These are phyloP conservation scores for Kwoniella newhampshirensis DNA, from an alignment of 768 basidiomycete genomes.

Conservation along the genomic window DNA sequence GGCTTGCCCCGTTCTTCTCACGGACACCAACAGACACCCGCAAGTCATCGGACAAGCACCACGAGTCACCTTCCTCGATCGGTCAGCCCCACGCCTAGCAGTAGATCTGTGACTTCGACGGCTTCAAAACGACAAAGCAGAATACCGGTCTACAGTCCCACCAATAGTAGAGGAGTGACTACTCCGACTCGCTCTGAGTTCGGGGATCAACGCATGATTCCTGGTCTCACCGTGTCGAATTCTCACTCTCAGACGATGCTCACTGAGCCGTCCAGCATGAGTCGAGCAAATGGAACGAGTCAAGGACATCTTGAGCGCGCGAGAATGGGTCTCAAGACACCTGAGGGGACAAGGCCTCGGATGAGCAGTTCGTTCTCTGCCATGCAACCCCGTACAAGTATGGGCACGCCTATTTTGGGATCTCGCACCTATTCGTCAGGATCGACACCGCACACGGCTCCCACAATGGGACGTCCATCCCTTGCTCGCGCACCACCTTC, in stretches of 20 bases:
- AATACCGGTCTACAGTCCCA: slow-evolving; percentile 15
- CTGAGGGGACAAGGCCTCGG: slow-evolving; percentile 10
- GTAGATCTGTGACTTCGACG: slow-evolving; percentile 12
- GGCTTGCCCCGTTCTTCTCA: too few species aligned
- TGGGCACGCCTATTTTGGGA: slow-evolving; percentile 9
- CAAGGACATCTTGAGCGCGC: slow-evolving; percentile 12
- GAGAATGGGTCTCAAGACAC: slow-evolving; percentile 14
- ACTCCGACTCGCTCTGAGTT: background rate
- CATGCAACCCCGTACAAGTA: background rate
- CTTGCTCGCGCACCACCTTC: slow-evolving; percentile 28
- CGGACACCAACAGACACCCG: too few species aligned
- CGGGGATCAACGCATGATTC: slow-evolving; percentile 4
- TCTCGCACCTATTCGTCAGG: background rate
- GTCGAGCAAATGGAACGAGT: background rate
- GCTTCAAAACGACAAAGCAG: slow-evolving; percentile 10
- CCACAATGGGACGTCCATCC: background rate
- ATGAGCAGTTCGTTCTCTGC: slow-evolving; percentile 14
- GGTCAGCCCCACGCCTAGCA: slow-evolving; percentile 31
- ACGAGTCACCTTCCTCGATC: slow-evolving; percentile 6
- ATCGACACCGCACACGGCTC: slow-evolving; percentile 1
- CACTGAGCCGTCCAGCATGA: slow-evolving; percentile 7
- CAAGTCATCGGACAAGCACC: too few species aligned
- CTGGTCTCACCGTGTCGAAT: slow-evolving; percentile 15
- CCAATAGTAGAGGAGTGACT: background rate
- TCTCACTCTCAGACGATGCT: slow-evolving; percentile 16